These are phyloP conservation scores for Plasmopara viticola DNA, from an alignment of 352 stramenopile species.

Conservation along the genomic window DNA sequence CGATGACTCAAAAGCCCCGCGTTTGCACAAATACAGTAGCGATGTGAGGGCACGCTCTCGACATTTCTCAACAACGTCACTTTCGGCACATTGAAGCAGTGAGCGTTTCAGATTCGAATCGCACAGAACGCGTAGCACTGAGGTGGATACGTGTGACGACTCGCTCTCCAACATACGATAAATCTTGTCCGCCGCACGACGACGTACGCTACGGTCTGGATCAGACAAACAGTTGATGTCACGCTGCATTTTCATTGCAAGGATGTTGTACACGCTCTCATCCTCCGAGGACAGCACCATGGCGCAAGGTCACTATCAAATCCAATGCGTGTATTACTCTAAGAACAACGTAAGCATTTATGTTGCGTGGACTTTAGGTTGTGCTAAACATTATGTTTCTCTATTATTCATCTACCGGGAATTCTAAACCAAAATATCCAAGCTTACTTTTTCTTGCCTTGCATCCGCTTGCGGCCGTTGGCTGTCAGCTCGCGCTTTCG, in stretches of 20 bases:
- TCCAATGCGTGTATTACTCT: background rate
- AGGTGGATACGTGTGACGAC: conserved; percentile 22
- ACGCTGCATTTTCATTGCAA: conserved; percentile 76
- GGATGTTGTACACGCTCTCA: conserved; percentile 44
- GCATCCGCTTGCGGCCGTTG: conserved; percentile 49
- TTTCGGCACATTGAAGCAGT: conserved; percentile 41
- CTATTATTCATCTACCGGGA: too few species aligned
- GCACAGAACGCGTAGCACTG: conserved; percentile 42
- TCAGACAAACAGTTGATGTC: conserved; percentile 79
- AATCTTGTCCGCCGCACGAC: conserved; percentile 68
- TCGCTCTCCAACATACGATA: conserved; percentile 46
- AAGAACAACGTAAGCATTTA: too few species aligned
- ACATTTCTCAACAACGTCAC: conserved; percentile 69
- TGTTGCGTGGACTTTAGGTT: too few species aligned
- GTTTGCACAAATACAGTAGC: conserved; percentile 52
- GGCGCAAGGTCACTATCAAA: conserved; percentile 2
- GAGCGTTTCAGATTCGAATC: conserved; percentile 36
- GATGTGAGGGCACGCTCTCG: conserved; percentile 60
- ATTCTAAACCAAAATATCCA: background rate
- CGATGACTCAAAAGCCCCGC: conserved; percentile 37
- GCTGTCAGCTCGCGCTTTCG: conserved; percentile 63
- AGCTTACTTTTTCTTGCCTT: conserved; percentile 52
- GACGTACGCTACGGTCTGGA: conserved; percentile 59
- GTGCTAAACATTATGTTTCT: too few species aligned
- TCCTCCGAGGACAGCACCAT: conserved; percentile 48